Base-by-base conservation (phyloP, 129 eudicot genomes). In the Helichrysum umbraculigerum region DNA sequence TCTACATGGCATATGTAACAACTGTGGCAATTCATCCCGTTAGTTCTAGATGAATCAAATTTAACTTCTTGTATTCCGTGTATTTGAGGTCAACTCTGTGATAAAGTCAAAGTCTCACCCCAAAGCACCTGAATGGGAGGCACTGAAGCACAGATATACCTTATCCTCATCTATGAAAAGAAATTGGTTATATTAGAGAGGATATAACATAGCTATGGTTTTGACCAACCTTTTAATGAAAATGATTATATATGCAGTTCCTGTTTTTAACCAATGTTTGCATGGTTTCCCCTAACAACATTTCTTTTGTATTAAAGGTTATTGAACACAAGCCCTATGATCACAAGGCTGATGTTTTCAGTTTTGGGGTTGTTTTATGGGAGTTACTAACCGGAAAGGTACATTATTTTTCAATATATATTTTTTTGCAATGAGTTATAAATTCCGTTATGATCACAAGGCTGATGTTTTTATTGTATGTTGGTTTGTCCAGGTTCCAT, bases 351-450 rank as follows among this genome's bases (percentile, higher is more conserved):
- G 98, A 93, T 79, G 90, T 93, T 73, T 93, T 93, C 76, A 93
- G 98, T 74, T 93, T 90, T 70, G 98, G 89, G 72, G 73, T 90
- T 71, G 96, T 93, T 50, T 78, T 93, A 75, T 93, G 98, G 98
- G 98, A 93, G 83, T 85, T 93, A 73, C 83, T 90, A 70, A 88
- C 99, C 0, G 99, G 99, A 76, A 94, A 94, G 98, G 98, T 94
- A 90, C 17, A 54, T 44, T 21, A 47, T 14, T 14, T 47, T 14
- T 14, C n/a, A 47, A 17, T 47, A 47, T 3, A 25, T 25, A 25
- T 71, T 22, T 16, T 59, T 29, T 29, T 17, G 50, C 15, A 21
- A 56, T 9, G 7, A 35, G 14, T 73, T 28, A 29, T 66, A 39
- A 41, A 60, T n/a, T 73, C 35, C 5, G 32, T 60, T 54, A 25